Evolutionary conservation across 208 protist species (phyloP).

Genomic region (Leishmania tarentolae): DNA sequence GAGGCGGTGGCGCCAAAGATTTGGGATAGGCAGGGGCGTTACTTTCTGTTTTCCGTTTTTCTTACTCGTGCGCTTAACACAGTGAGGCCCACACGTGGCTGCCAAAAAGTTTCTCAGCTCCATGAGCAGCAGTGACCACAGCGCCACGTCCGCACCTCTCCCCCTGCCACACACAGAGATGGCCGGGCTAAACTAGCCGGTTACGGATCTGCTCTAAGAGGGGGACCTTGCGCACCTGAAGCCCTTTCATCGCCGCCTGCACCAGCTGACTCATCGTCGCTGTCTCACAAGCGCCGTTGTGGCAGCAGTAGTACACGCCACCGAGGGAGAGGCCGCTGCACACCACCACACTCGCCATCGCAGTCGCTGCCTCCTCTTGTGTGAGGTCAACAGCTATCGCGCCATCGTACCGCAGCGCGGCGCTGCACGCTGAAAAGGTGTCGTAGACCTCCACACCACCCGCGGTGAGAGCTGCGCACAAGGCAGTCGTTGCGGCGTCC

Average conservation of each 20-base stretch:
- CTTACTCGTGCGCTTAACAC: background rate
- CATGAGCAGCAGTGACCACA: background rate
- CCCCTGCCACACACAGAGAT: background rate
- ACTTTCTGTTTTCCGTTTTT: background rate
- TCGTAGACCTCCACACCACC: constrained; percentile 78
- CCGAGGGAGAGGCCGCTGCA: constrained; percentile 54
- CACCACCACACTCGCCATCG: constrained; percentile 47
- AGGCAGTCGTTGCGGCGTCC: constrained; percentile 68
- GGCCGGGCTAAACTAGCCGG: background rate
- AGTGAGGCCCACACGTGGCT: background rate
- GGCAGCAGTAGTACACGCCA: constrained; percentile 54
- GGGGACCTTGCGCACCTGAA: constrained; percentile 39
- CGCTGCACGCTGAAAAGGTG: constrained; percentile 65
- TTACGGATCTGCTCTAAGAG: constrained; percentile 56
- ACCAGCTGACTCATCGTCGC: constrained; percentile 59
- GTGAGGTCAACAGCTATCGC: constrained; percentile 60
- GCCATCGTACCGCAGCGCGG: constrained; percentile 59
- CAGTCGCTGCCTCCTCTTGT: constrained; percentile 43
- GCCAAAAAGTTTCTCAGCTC: background rate
- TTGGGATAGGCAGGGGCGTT: background rate
- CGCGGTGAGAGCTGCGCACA: constrained; percentile 64
- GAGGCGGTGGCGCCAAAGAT: background rate
- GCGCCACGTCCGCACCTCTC: background rate
- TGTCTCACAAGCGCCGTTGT: constrained; percentile 66
- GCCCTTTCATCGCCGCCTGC: constrained; percentile 46